Evolutionary conservation across 805 yeast species (phyloP), one percentile per base, ranked within the genome.

Genomic region (Kluyveromyces dobzhanskii): DNA sequence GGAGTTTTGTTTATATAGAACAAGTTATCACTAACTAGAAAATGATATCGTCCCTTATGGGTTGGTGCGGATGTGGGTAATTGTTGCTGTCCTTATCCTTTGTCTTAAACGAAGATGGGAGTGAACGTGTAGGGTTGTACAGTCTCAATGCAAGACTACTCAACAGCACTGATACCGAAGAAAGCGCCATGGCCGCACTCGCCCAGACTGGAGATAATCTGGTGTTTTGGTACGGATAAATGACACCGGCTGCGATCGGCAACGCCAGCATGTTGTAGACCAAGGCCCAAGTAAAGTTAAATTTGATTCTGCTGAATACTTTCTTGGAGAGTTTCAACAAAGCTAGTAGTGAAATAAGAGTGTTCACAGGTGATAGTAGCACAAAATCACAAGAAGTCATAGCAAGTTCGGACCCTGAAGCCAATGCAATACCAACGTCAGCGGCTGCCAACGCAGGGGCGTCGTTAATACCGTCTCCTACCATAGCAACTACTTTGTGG

Each of bases 381-480:
- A 83, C 80, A 50, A 83, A 82, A 54, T 83, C 85, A 41, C 85
- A 79, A 3, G 87, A 76, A 2, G 81, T 75, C 38, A 82, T 65
- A 0, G 92, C 88, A 35, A 83, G 63, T 47, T 84, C 92, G 1
- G 87, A 76, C 0, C 90, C 90, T 0, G 80, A 70, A 0, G 87
- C 82, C 44, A 83, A 65, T 0, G 92, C 87, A 33, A 83, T 69
- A 3, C 92, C 92, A 16, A 84, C 78, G 59, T 81, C 85, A 0
- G 92, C 85, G 1, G 73, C 64, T 3, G 86, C 73, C 37, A 84
- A 62, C 0, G 92, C 85, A 1, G 90, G 90, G 0, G 92, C 86
- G 57, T 84, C 92, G 54, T 83, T 84, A 25, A 83, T 76, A 16
- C 92, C 92, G 50, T 83, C 92, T 8, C 92, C 92, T 7, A 83